Evolutionary conservation across 345 rosid genomes (phyloP), one percentile per base, ranked within the genome.

Genomic region (Aurinia saxatilis): DNA sequence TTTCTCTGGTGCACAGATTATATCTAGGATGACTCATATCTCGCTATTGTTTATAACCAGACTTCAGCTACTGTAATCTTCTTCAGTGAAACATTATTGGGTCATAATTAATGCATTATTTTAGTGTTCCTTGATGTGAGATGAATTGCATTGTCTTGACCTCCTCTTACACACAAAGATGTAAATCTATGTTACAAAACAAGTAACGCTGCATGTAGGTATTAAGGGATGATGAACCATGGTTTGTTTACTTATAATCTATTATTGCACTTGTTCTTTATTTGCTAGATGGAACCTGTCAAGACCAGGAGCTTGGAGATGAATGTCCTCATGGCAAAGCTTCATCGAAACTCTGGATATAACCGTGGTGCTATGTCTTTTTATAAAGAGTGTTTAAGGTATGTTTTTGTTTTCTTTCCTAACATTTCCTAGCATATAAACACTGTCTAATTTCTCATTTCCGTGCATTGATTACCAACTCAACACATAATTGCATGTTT

Each of bases 341-440:
- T 93, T 74, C 92, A 82, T 70, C 84, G 92, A 7, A 85, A 82
- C 71, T 79, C 95, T 46, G 90, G 82, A 77, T 86, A 87, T 47
- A 80, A 74, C 62, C 97, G 99, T 63, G 84, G 87, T 46, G 90
- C 99, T 75, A 63, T 86, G 72, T 76, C 91, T 57, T 93, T 87
- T 78, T 93, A 85, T 60, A 87, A 84, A 78, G 96, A 93, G 63
- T 90, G 96, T 68, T 72, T 93, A 76, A 87, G 99, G 99, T 90
- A 62, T 69, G 65, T 50, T 72, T 34, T 29, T 40, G 3, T 31
- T 9, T 19, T 36, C 25, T 58, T 19, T 8, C 60, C 39, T 8
- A 18, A 13, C 56, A 27, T 61, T 36, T 25, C 50, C 50, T 38
- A 52, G 12, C 47, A 46, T 44, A 11, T 17, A 45, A 58, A 30